Conservation (phyloP, 108 stramenopile genomes). For the Craspedostauros australis region DNA sequence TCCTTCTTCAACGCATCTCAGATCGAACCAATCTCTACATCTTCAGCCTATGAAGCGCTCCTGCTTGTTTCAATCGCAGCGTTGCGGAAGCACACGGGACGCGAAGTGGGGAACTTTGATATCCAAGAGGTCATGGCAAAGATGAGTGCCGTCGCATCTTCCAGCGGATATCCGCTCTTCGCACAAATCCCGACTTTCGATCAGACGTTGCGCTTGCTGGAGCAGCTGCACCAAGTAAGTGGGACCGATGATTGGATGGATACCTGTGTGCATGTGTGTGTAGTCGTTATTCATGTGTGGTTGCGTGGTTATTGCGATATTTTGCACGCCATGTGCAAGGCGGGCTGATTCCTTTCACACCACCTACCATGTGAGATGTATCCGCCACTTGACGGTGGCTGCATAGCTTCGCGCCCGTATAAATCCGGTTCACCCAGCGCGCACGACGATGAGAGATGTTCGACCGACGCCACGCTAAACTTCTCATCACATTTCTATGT, state of each 20-base stretch:
- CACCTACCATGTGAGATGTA: no score
- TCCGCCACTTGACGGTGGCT: no score
- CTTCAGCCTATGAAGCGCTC: conserved; percentile 63
- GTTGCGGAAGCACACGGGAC: conserved; percentile 38
- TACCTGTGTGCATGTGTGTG: neutral
- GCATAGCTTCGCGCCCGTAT: conserved; percentile 1
- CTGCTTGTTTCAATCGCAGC: conserved; percentile 63
- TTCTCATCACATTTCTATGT: neutral
- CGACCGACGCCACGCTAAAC: neutral
- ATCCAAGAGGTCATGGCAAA: conserved; percentile 67
- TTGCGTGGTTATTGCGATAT: no score
- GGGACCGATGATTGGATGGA: neutral
- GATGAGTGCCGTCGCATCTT: conserved; percentile 64
- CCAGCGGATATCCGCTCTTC: conserved; percentile 53
- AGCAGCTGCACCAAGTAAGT: neutral
- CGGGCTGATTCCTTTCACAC: no score
- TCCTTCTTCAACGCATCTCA: conserved; percentile 42
- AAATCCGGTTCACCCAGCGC: neutral
- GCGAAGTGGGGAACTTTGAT: conserved; percentile 51
- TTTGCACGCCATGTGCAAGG: no score
- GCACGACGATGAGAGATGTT: neutral
- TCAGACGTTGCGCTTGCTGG: conserved; percentile 35
- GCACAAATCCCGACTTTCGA: conserved; percentile 49
- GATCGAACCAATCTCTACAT: conserved; percentile 38
- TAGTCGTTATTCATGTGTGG: neutral